These are phyloP conservation scores for Peronospora farinosa DNA, from an alignment of 352 stramenopile genomes.

Conservation along the genomic window DNA sequence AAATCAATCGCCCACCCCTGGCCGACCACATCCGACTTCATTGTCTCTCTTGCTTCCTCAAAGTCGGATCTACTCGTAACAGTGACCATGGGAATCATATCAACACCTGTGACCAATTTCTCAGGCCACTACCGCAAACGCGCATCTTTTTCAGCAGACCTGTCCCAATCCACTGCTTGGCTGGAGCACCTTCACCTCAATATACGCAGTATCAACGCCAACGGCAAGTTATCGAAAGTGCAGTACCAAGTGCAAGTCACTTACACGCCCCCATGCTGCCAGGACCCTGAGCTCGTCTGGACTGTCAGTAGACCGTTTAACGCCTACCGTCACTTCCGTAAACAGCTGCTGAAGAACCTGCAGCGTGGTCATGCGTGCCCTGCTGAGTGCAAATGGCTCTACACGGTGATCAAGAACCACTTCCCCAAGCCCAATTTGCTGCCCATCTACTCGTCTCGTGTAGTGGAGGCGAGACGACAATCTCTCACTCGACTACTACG, in stretches of 20 bases:
- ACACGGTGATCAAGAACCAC: conserved; percentile 32
- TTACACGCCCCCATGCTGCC: conserved; percentile 15
- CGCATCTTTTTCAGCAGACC: conserved; percentile 20
- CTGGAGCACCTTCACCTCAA: conserved; percentile 27
- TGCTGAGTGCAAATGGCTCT: conserved; percentile 34
- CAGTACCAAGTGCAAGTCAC: conserved; percentile 26
- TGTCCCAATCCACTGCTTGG: conserved; percentile 30
- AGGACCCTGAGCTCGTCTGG: conserved; percentile 21
- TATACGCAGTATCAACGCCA: conserved; percentile 9
- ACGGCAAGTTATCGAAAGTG: conserved; percentile 6
- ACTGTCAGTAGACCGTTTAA: conserved; percentile 30
- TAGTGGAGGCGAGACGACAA: conserved; percentile 17
- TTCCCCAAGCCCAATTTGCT: conserved; percentile 35
- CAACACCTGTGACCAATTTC: conserved; percentile 27
- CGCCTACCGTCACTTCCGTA: conserved; percentile 41
- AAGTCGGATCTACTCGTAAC: conserved; percentile 3
- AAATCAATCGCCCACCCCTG: background rate
- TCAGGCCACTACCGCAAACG: conserved; percentile 26
- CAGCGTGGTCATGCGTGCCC: conserved; percentile 23
- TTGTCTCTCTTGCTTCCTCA: conserved; percentile 15
- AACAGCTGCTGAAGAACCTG: conserved; percentile 20
- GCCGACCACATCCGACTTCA: conserved; percentile 1
- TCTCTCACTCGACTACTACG: conserved; percentile 24
- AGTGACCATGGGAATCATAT: conserved; percentile 12
- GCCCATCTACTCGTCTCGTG: conserved; percentile 14